Percentiles rank a stretch among this genome's conserved stretches.
These are phyloP conservation scores for Eimeria brunetti DNA, from an alignment of 169 alveolate genomes.

Conservation along the genomic window DNA sequence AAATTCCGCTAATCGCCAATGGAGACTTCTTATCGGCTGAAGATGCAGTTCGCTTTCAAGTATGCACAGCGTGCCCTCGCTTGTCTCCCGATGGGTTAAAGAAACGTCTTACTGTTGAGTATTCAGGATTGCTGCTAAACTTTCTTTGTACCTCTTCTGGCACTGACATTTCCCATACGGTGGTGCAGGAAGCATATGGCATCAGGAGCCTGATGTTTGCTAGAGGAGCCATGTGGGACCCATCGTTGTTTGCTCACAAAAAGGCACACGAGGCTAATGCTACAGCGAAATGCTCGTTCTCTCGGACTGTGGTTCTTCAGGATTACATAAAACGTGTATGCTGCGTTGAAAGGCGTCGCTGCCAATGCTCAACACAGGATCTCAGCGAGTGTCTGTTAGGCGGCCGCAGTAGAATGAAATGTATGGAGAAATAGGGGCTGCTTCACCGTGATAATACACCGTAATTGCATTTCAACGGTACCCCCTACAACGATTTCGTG, in stretches of 20 bases:
- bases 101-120: neutral
- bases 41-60: constrained; percentile 78
- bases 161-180: neutral
- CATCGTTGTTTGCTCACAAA: constrained; percentile 63
- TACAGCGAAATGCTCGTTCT: neutral
- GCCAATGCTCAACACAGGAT: neutral
- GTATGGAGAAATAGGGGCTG: neutral
- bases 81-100: neutral
- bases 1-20: constrained; percentile 80
- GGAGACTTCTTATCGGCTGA: constrained; percentile 70
- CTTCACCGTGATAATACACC: neutral
- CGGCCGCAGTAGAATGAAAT: neutral
- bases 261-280: neutral
- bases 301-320: constrained; percentile 42
- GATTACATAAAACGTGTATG: constrained; percentile 57
- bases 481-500: neutral
- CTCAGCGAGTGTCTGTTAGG: neutral
- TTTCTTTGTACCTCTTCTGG: neutral
- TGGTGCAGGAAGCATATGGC: constrained; percentile 69
- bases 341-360: neutral
- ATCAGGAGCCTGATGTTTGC: constrained; percentile 80
- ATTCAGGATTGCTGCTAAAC: neutral
- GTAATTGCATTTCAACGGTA: neutral
- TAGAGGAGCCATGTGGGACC: constrained; percentile 83
- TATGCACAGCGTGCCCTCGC: constrained; percentile 2